Percentiles rank a stretch among this genome's conserved stretches.
These are phyloP conservation scores for Tricholoma sp. DNA, from an alignment of 768 basidiomycete genomes.

Conservation along the genomic window DNA sequence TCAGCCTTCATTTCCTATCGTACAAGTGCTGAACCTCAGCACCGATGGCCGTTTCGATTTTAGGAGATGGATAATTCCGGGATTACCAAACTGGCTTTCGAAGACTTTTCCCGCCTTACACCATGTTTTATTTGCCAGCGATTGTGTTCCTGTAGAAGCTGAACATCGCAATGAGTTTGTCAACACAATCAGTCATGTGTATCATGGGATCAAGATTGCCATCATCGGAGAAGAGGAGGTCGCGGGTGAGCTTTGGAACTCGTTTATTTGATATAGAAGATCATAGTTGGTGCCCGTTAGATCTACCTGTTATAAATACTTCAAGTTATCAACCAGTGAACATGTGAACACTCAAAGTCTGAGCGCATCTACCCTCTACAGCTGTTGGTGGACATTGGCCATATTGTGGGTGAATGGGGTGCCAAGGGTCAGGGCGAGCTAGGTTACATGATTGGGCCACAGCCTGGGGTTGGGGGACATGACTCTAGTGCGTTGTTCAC, in stretches of 20 bases:
- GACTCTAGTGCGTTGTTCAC: too few species aligned
- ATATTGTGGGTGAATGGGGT: too few species aligned
- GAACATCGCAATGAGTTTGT: not conserved
- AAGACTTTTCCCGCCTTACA: constrained; percentile 12
- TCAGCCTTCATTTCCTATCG: not conserved
- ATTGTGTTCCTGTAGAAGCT: constrained; percentile 9
- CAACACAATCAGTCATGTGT: constrained; percentile 8
- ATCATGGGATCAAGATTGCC: constrained; percentile 7
- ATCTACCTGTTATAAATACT: not conserved
- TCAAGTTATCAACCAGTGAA: not conserved
- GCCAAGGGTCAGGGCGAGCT: too few species aligned
- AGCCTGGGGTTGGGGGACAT: too few species aligned
- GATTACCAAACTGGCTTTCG: constrained; percentile 16
- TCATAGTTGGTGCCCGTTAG: not conserved
- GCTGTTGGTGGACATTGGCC: too few species aligned
- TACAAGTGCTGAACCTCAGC: constrained; percentile 11
- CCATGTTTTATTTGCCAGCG: constrained; percentile 11
- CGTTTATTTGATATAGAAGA: not conserved
- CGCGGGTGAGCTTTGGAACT: not conserved
- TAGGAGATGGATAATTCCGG: constrained; percentile 15
- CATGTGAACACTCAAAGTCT: not conserved
- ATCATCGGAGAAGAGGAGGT: constrained; percentile 5
- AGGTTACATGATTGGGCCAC: too few species aligned
- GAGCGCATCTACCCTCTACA: not conserved
- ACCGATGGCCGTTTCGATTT: constrained; percentile 19